Percentiles rank a stretch among this genome's conserved stretches.
Conservation (phyloP, 495 filamentous ascomycete species). For the Evansstolkia leycettana region DNA sequence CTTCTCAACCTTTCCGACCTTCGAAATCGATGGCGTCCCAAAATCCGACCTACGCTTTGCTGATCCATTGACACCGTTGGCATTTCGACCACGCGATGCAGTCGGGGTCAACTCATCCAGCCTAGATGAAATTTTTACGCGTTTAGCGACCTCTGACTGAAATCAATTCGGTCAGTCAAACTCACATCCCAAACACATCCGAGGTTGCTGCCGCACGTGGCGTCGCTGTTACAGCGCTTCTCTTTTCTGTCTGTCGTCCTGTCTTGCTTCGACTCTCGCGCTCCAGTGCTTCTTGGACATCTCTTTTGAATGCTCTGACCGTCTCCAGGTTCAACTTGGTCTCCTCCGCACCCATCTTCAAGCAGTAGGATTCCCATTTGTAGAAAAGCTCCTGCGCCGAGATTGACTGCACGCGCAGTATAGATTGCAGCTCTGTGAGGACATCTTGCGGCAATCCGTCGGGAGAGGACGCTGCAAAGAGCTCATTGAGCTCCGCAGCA, state of each 20-base stretch:
- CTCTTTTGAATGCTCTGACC: conserved; percentile 66
- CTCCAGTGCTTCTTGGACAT: conserved; percentile 74
- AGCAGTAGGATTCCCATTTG: conserved; percentile 96
- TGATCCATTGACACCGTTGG: conserved; percentile 27
- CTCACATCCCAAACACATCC: conserved; percentile 80
- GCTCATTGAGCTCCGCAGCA: conserved; percentile 50
- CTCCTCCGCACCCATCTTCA: conserved; percentile 77
- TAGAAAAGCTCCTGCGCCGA: conserved; percentile 74
- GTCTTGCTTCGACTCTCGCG: conserved; percentile 51
- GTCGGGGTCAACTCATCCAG: conserved; percentile 67
- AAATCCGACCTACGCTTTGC: conserved; percentile 53
- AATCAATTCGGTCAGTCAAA: conserved; percentile 4
- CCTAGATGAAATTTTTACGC: conserved; percentile 34
- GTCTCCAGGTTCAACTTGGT: conserved; percentile 56
- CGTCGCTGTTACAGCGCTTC: conserved; percentile 41
- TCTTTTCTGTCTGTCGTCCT: conserved; percentile 49
- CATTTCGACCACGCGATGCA: conserved; percentile 42
- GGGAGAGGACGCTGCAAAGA: conserved; percentile 44
- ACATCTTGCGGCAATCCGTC: conserved; percentile 58
- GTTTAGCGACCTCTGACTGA: not conserved
- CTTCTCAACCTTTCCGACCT: conserved; percentile 32
- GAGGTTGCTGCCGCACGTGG: conserved; percentile 46
- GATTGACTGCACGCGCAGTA: conserved; percentile 69
- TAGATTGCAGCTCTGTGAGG: conserved; percentile 64
- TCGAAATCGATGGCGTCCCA: conserved; percentile 42